A percentile compares a stretch with the other conserved stretches of the same genome.
phyloP scores from a whole-genome alignment of 2,329 filamentous ascomycete species.

The Neonectria coccinea region DNA sequence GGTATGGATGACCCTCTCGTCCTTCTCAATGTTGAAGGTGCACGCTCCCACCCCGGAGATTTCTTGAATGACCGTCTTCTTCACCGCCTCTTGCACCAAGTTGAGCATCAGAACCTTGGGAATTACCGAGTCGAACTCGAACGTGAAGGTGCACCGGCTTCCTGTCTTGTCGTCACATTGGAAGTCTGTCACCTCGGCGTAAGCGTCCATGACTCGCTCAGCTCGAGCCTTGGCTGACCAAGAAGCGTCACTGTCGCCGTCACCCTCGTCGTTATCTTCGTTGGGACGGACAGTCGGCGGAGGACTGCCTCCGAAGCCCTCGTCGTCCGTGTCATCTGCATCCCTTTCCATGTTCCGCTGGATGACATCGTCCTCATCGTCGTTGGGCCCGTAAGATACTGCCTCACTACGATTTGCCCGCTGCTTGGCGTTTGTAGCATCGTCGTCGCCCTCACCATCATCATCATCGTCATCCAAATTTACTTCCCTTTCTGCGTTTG shows the following conservation, averaged over 20 bases:
- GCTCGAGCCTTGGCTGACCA: constrained; percentile 64
- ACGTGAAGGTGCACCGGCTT: constrained; percentile 81
- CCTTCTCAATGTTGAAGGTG: constrained; percentile 70
- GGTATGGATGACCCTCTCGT: constrained; percentile 75
- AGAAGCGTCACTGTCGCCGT: constrained; percentile 52
- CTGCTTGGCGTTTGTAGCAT: constrained; percentile 80
- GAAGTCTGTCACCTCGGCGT: constrained; percentile 79
- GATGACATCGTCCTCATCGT: constrained; percentile 88
- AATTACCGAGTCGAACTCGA: constrained; percentile 82
- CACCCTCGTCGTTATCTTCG: constrained; percentile 54
- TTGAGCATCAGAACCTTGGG: constrained; percentile 95
- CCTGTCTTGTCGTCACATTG: constrained; percentile 81
- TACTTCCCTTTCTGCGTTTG: constrained; percentile 48
- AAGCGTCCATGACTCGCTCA: constrained; percentile 72
- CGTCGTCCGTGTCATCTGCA: constrained; percentile 67
- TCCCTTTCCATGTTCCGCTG: constrained; percentile 72
- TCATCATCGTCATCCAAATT: constrained; percentile 61
- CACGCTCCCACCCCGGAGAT: constrained; percentile 82
- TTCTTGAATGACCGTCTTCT: constrained; percentile 85
- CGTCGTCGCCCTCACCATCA: constrained; percentile 79
- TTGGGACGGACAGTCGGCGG: constrained; percentile 54
- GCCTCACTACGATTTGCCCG: constrained; percentile 82
- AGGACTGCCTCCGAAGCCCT: constrained; percentile 64
- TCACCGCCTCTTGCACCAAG: constrained; percentile 84
- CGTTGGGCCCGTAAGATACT: constrained; percentile 90